Percentiles rank a stretch among this genome's conserved stretches.
phyloP scores from a whole-genome alignment of 805 yeast genomes.

The Candida schatavii region DNA sequence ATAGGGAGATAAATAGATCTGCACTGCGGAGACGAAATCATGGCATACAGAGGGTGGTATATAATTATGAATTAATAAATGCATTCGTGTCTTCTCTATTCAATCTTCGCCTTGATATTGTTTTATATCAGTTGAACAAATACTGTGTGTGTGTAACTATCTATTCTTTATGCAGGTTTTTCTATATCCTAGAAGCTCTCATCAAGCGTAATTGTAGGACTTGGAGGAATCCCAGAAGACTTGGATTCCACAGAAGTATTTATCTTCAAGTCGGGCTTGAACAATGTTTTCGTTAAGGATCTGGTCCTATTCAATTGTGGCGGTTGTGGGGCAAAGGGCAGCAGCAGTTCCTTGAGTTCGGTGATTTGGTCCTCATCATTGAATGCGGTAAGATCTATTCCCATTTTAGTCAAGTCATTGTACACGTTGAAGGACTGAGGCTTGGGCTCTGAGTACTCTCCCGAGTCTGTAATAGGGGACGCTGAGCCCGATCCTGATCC shows the following conservation, averaged over 20 bases:
- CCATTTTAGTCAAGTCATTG: constrained; percentile 27
- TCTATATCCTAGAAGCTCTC: constrained; percentile 30
- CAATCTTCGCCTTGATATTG: too few relatives aligned
- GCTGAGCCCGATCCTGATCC: neutral
- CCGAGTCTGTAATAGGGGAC: constrained; percentile 4
- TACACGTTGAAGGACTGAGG: constrained; percentile 30
- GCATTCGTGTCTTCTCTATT: too few relatives aligned
- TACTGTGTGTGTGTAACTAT: too few relatives aligned
- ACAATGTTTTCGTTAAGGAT: constrained; percentile 35
- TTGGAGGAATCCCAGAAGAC: constrained; percentile 10
- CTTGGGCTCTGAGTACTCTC: constrained; percentile 31
- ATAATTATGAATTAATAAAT: too few relatives aligned
- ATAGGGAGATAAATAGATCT: too few relatives aligned
- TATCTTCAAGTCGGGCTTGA: constrained; percentile 28
- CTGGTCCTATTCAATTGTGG: constrained; percentile 16
- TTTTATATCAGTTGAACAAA: too few relatives aligned
- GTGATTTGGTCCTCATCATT: constrained; percentile 21
- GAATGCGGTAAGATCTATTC: constrained; percentile 26
- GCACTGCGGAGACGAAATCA: too few relatives aligned
- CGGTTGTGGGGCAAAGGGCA: constrained; percentile 1
- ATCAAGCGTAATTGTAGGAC: constrained; percentile 41
- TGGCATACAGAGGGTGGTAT: too few relatives aligned
- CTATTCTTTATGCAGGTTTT: too few relatives aligned
- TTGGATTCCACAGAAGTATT: constrained; percentile 13
- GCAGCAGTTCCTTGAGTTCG: constrained; percentile 13